Base-by-base conservation (phyloP, 805 yeast genomes). In the Nakazawaea ambrosiae region DNA sequence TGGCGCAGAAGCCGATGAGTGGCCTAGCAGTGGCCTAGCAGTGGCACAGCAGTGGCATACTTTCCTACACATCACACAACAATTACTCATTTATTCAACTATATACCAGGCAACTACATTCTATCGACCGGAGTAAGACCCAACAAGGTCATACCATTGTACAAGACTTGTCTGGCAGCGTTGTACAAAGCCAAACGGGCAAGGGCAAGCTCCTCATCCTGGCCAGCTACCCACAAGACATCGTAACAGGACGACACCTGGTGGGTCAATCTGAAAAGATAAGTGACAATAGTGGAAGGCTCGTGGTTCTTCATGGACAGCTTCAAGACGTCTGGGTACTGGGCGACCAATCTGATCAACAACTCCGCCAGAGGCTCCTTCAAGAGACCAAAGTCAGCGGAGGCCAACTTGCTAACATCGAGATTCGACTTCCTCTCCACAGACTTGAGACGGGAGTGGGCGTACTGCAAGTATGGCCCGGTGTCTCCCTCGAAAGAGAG, bases 91-190 rank as follows among this genome's bases (percentile, higher is more conserved):
- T n/a, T n/a, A n/a, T n/a, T n/a, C n/a, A n/a, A n/a, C n/a, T n/a
- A n/a, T n/a, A n/a, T n/a, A n/a, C n/a, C n/a, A n/a, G n/a, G n/a
- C n/a, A n/a, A n/a, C 64, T 70, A 90, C 97, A 90, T 90, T 75
- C 97, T 81, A 53, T 90, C 96, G 45, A 92, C 97, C n/a, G 99
- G 97, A 31, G 97, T 88, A 57, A 92, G 72, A 40, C 97, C 96
- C 54, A 92, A 68, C 54, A 92, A 66, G 32, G 68, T 67, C 88
- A 92, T 79, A 68, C 97, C 99, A 55, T 88, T 89, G 64, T 69
- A 69, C 49, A 92, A 69, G 10, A 87, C 94, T 65, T 83, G 94
- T 64, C 89, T 79, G 36, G 96, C 96, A 46, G 96, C 70, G 37
- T 81, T 70, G 61, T 89, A 92, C 47, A 92, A 73, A 3, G 97